Base-by-base conservation (phyloP, 495 filamentous ascomycete genomes). In the Talaromyces nanjingensis region DNA sequence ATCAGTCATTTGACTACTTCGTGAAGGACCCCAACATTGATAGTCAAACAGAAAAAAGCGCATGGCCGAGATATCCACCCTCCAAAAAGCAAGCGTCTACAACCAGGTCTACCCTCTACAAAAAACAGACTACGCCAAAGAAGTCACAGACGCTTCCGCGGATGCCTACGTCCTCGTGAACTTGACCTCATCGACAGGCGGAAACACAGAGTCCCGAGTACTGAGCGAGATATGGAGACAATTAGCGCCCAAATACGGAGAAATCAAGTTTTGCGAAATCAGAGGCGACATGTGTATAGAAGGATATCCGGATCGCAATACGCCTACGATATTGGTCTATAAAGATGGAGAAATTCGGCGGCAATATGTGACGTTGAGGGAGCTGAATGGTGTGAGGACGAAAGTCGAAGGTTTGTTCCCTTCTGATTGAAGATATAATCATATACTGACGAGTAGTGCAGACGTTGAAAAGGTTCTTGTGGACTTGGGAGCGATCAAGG, bases 191-290 rank as follows among this genome's bases (percentile, higher is more conserved):
- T 84, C 88, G 3, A 74, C 84, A 20, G 84, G 88, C 47, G 89
- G 83, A 63, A 97, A 97, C 70, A 80, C 87, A 37, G 91, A 97
- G 76, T 96, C 91, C 2, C 83, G 89, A 34, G 75, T 96, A 2
- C 71, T 97, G 67, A 87, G 88, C 14, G 87, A 94, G 69, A 78
- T 97, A n/a, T 99, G 94, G 93, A 81, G 89, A 22, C 84, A 90
- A 70, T 77, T 92, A 64, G 94, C 94, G 16, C 74, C 73, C 62
- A 91, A 91, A 70, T 98, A 88, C 70, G 91, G 91, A 31, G 92
- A 99, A 64, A 75, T 98, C 71, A 99, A 99, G 76, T 99, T 99
- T 78, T 97, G 93, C 72, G 91, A 99, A 76, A 98, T 99, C 54
- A 82, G 87, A 67, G 94, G 86, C 2, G 88, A 92, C 70, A 87